Percentiles rank a stretch among this genome's conserved stretches.
phyloP scores from a whole-genome alignment of 75 land plant species.

The Sequoiadendron giganteum region DNA sequence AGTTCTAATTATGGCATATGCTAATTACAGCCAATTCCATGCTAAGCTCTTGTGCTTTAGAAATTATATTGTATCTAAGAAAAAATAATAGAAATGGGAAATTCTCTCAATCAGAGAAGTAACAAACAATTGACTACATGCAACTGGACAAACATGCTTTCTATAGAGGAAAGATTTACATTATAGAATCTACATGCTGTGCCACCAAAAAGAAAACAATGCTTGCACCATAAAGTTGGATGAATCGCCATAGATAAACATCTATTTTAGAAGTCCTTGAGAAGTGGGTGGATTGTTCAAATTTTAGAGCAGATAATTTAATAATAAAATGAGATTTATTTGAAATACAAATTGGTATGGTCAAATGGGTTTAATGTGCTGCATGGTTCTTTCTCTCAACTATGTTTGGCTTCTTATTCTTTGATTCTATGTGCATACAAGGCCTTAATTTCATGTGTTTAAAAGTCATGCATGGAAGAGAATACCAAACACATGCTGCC shows the following conservation, averaged over 20 bases:
- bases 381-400: neutral
- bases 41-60: no score
- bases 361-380: neutral
- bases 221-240: neutral
- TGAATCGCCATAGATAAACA: neutral
- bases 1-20: no score
- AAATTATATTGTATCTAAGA: no score
- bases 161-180: neutral
- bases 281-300: neutral
- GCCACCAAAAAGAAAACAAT: neutral
- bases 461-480: neutral
- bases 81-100: neutral
- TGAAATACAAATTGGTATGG: neutral
- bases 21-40: no score
- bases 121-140: neutral
- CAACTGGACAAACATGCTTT: neutral
- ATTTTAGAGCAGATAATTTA: neutral
- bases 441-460: neutral
- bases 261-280: neutral
- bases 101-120: neutral
- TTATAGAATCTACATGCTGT: neutral
- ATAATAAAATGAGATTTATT: neutral
- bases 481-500: neutral
- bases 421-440: neutral
- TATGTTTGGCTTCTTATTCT: neutral